These are phyloP conservation scores for Trichosporon inkin DNA, from an alignment of 1,284 basidiomycete genomes.

Conservation along the genomic window DNA sequence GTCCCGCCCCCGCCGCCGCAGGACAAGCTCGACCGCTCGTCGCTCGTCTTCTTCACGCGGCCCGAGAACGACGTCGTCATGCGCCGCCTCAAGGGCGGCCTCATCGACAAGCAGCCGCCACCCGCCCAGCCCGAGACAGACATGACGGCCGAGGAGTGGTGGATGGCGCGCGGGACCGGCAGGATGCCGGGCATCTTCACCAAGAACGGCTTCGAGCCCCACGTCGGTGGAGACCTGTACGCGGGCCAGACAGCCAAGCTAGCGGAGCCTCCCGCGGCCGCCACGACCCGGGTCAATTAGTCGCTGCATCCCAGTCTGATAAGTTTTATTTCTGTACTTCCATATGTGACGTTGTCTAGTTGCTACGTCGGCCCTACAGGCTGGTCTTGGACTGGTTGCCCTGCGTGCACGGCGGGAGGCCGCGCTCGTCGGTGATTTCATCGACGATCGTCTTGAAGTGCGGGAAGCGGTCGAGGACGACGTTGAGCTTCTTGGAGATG, in stretches of 20 bases:
- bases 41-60: conserved; percentile 61
- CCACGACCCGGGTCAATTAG: background rate
- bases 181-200: conserved; percentile 29
- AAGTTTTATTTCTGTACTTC: background rate
- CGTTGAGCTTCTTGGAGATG: conserved; percentile 18
- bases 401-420: background rate
- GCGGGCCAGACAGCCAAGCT: conserved; percentile 11
- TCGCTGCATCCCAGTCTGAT: background rate
- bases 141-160: conserved; percentile 34
- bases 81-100: conserved; percentile 28
- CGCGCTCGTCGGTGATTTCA: conserved; percentile 12
- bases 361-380: background rate
- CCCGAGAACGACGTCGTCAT: conserved; percentile 57
- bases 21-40: conserved; percentile 56
- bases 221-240: conserved; percentile 17
- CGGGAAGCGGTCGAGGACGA: conserved; percentile 11
- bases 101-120: conserved; percentile 28
- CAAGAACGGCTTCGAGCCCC: conserved; percentile 25
- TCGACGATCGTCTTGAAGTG: conserved; percentile 12
- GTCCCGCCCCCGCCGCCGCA: conserved; percentile 55
- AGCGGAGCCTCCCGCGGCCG: background rate
- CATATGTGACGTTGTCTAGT: background rate
- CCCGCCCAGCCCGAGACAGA: conserved; percentile 15
- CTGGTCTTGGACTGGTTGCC: conserved; percentile 4
- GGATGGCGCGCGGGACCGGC: conserved; percentile 30